Conservation (phyloP, 257 asterid species). For the Apocynum venetum region DNA sequence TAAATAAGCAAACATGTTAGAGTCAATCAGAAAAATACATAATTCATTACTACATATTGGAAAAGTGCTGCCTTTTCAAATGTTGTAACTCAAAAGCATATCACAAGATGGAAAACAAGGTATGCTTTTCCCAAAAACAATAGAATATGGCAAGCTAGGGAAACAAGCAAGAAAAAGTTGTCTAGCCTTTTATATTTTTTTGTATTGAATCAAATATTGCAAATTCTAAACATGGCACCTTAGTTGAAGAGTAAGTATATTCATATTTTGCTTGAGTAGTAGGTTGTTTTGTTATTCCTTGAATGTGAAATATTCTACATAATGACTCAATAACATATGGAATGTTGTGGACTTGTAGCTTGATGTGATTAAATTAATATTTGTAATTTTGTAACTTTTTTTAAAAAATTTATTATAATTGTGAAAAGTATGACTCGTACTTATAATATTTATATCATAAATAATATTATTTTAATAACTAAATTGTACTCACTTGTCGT, state of each 20-base stretch:
- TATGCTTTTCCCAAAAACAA: not conserved
- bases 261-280: not conserved
- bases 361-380: too few relatives aligned
- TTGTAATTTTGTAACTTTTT: too few relatives aligned
- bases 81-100: conserved; percentile 3
- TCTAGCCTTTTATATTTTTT: not conserved
- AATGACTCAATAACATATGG: not conserved
- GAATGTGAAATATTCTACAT: not conserved
- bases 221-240: not conserved
- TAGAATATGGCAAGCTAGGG: not conserved
- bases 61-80: not conserved
- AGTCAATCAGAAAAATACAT: not conserved
- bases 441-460: too few relatives aligned
- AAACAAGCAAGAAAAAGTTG: not conserved
- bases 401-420: too few relatives aligned
- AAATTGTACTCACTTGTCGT: too few relatives aligned
- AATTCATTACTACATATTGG: not conserved
- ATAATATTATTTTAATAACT: too few relatives aligned
- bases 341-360: too few relatives aligned
- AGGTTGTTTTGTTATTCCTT: not conserved
- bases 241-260: not conserved
- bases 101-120: not conserved
- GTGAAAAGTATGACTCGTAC: too few relatives aligned
- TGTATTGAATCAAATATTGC: not conserved
- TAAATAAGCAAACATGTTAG: not conserved